Percentiles rank a stretch among this genome's conserved stretches.
phyloP scores from a whole-genome alignment of 2,329 filamentous ascomycete genomes.

The Nothophaeocryptopus gaeumannii region DNA sequence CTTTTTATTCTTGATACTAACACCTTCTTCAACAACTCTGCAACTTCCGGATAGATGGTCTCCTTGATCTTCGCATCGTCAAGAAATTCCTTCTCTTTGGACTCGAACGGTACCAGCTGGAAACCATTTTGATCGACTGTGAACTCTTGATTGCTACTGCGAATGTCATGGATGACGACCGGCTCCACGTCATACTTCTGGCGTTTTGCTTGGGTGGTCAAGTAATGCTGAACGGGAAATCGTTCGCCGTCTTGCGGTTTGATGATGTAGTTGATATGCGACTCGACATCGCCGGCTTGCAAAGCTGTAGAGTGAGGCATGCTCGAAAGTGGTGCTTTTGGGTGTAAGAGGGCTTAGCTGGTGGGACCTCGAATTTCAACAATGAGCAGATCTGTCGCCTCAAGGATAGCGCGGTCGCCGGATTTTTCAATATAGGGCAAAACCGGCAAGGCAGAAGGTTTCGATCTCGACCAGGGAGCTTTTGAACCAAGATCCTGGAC shows the following conservation, averaged over 20 bases:
- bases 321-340: too few species aligned
- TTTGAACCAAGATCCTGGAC: too few species aligned
- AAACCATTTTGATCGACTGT: constrained; percentile 9
- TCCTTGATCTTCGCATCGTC: background rate
- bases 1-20: background rate
- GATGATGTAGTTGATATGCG: constrained; percentile 6
- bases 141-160: constrained; percentile 8
- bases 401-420: too few species aligned
- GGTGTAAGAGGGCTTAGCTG: too few species aligned
- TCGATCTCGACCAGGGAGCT: too few species aligned
- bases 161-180: constrained; percentile 7
- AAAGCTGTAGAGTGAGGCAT: too few species aligned
- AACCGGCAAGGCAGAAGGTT: too few species aligned
- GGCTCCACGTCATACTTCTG: constrained; percentile 2
- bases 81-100: constrained; percentile 1
- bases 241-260: constrained; percentile 4
- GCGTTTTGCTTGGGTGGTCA: constrained; percentile 2
- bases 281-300: background rate
- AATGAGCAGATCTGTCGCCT: too few species aligned
- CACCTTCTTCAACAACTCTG: constrained; percentile 8
- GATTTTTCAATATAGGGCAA: too few species aligned
- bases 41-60: constrained; percentile 3
- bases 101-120: constrained; percentile 2
- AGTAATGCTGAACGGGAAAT: background rate
- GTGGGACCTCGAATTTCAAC: too few species aligned